Percentiles rank a stretch among this genome's conserved stretches.
These are phyloP conservation scores for Ophiocordyceps sinensis DNA, from an alignment of 2,329 filamentous ascomycete species.

Conservation along the genomic window DNA sequence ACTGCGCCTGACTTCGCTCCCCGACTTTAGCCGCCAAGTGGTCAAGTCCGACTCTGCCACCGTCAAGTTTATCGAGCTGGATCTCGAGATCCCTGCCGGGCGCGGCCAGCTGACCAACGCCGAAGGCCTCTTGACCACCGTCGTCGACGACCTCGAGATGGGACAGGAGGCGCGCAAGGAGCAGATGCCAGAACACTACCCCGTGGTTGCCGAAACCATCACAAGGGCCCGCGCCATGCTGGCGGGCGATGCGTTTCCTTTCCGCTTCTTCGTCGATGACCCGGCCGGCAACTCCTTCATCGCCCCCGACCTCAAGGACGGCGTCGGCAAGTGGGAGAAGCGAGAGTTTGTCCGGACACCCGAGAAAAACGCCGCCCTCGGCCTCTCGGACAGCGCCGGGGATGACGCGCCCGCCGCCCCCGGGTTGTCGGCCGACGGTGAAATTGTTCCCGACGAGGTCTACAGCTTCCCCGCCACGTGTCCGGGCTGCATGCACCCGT, in stretches of 20 bases:
- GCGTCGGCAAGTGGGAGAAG: constrained; percentile 78
- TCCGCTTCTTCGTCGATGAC: constrained; percentile 79
- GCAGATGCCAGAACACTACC: constrained; percentile 61
- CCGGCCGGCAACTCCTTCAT: constrained; percentile 95
- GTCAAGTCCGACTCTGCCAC: constrained; percentile 82
- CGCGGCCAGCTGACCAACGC: constrained; percentile 87
- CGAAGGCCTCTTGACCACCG: constrained; percentile 68
- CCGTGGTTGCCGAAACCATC: constrained; percentile 67
- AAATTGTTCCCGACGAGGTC: constrained; percentile 86
- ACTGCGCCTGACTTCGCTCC: constrained; percentile 55
- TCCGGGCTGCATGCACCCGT: constrained; percentile 75
- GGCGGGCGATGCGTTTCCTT: constrained; percentile 64
- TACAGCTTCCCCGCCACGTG: constrained; percentile 88
- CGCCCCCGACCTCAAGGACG: constrained; percentile 66
- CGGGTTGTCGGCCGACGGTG: constrained; percentile 40
- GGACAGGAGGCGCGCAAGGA: constrained; percentile 74
- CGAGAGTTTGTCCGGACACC: constrained; percentile 68
- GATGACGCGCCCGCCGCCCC: constrained; percentile 39
- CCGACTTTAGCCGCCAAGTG: constrained; percentile 73
- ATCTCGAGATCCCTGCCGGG: constrained; percentile 83
- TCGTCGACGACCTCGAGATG: constrained; percentile 66
- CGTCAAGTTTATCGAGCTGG: constrained; percentile 80
- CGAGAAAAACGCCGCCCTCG: constrained; percentile 77
- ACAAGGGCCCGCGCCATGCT: constrained; percentile 63
- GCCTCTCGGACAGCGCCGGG: constrained; percentile 51